Percentiles rank a stretch among this genome's conserved stretches.
Conservation (phyloP, 1,139 yeast genomes). For the Pneumocystis oryctolagi region DNA sequence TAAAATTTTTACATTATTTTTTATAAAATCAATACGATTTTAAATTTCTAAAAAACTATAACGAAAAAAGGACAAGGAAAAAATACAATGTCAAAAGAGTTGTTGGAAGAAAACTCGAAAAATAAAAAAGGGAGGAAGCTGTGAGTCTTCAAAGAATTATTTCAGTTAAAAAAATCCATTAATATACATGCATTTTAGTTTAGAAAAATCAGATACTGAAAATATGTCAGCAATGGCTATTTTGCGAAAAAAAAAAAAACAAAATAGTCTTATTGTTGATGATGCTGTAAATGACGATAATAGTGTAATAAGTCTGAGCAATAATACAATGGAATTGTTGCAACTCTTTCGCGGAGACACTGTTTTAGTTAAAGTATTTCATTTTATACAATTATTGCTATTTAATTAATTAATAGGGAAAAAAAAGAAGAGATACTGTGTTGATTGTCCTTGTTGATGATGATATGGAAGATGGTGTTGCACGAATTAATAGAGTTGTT, state of each 20-base stretch:
- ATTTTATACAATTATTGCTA: neutral
- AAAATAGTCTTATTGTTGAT: constrained; percentile 77
- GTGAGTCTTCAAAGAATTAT: neutral
- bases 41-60: neutral
- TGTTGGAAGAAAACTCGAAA: neutral
- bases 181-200: neutral
- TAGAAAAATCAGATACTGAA: neutral
- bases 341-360: constrained; percentile 97
- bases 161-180: neutral
- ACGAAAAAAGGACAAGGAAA: neutral
- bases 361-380: constrained; percentile 54
- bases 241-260: constrained; percentile 94
- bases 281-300: constrained; percentile 96
- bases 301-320: constrained; percentile 86
- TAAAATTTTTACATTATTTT: neutral
- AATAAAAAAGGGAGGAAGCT: neutral
- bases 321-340: constrained; percentile 86
- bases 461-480: constrained; percentile 90
- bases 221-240: constrained; percentile 65
- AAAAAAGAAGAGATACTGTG: constrained; percentile 97
- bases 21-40: neutral
- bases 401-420: constrained; percentile 34
- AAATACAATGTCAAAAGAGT: neutral
- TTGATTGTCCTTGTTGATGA: constrained; percentile 80
- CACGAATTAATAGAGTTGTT: constrained; percentile 86